Evolutionary conservation across 1,139 yeast genomes (phyloP).

Genomic region (Magnusiomyces tetraspermus): DNA sequence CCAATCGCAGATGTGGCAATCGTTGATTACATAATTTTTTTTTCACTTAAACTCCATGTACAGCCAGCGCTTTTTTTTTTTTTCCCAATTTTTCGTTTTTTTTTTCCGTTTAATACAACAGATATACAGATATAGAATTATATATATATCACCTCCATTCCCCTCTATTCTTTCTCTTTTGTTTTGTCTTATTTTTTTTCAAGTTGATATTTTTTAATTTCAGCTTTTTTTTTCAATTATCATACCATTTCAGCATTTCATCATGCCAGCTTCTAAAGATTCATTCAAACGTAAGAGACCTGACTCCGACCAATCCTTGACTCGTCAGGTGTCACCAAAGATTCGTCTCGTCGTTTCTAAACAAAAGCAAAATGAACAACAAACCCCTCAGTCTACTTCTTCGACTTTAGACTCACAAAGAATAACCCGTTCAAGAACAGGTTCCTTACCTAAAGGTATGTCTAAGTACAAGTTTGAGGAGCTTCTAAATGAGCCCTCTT

Average conservation of each 20-base stretch:
- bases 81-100: no score
- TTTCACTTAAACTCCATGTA: no score
- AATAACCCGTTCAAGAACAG: background rate
- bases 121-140: no score
- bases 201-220: background rate
- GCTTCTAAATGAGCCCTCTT: background rate
- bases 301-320: background rate
- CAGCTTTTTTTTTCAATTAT: background rate
- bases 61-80: no score
- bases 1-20: no score
- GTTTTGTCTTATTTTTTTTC: background rate
- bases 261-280: background rate
- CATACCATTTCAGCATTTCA: background rate
- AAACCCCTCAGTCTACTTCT: no score
- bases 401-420: background rate
- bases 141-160: no score
- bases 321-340: background rate
- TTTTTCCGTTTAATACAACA: no score
- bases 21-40: no score
- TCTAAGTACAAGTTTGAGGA: background rate
- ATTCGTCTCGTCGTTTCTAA: background rate
- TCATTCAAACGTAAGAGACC: background rate
- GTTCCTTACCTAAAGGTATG: background rate
- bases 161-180: slow-evolving; percentile 1
- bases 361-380: background rate